Base-by-base conservation (phyloP, 2,329 filamentous ascomycete species). In the Raffaelea albimanens region DNA sequence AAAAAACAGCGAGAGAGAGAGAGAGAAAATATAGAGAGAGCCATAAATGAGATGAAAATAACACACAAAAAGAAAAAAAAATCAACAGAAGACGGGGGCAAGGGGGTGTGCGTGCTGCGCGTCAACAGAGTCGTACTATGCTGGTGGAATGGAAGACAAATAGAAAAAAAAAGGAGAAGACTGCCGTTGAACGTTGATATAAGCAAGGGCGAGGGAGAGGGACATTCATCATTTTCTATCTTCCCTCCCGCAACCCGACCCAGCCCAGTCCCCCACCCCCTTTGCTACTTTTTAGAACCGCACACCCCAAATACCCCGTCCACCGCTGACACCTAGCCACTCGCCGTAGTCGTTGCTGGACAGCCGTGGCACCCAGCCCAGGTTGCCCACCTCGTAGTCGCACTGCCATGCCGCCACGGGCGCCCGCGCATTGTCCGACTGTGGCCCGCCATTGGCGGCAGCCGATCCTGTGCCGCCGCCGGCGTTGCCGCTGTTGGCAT, bases 341-440 rank as follows among this genome's bases (percentile, higher is more conserved):
- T 94, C 87, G 19, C 85, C 85, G 16, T 76, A 78, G 49, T 90
- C 85, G 18, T 70, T 71, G 25, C 75, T 83, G 48, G 83, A 67
- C 20, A 82, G 69, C 52, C 83, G 82, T 29, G 87, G 87, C 25
- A 87, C 85, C 87, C 87, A 94, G 54, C 84, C 86, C 14, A 94
- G 71, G 61, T 94, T 94, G 38, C 82, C 83, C 44, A 94, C 81
- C 64, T 94, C 87, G 57, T 91, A 91, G 54, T 93, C 87, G 62
- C 87, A 91, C 61, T 83, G 77, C 87, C 87, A 94, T 59, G 78
- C 82, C 5, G 84, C 84, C 3, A 85, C 78, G 0, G 87, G 87
- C 20, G 75, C 82, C 52, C 78, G 78, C 62, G 67, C 72, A 61
- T 71, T 84, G 40, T 82, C 78, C 18, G 69, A 61, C 44, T 69